Evolutionary conservation across 148 eudicot genomes (phyloP).

Genomic region (Camellia sinensis): DNA sequence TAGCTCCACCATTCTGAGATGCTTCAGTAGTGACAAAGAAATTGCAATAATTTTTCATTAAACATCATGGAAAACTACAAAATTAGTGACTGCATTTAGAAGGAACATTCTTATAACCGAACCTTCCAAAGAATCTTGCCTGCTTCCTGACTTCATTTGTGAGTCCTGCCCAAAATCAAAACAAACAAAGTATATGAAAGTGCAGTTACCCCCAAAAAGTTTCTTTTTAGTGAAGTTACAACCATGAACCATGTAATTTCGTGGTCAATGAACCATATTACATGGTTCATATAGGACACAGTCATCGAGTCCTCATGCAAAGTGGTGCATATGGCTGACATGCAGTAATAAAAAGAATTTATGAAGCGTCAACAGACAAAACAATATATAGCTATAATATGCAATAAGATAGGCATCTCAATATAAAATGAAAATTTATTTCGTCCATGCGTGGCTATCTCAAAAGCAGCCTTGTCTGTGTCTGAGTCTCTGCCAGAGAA

Average conservation of each 20-base stretch:
- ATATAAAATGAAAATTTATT: background rate
- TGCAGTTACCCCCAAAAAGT: background rate
- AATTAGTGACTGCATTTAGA: conserved; percentile 14
- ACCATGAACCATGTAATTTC: background rate
- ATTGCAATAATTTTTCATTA: conserved; percentile 13
- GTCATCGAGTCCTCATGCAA: background rate
- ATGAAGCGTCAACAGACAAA: background rate
- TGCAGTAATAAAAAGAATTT: background rate
- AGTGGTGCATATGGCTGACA: background rate
- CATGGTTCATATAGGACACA: background rate
- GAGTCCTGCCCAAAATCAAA: conserved; percentile 56
- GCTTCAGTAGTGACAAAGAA: conserved; percentile 45
- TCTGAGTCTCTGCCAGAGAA: background rate
- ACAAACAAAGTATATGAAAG: background rate
- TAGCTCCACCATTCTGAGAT: conserved; percentile 68
- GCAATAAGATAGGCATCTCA: background rate
- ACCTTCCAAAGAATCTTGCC: conserved; percentile 76
- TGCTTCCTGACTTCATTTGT: conserved; percentile 54
- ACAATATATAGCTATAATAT: background rate
- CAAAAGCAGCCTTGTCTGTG: background rate
- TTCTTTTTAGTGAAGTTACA: background rate
- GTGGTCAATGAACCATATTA: no score
- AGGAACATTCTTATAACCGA: conserved; percentile 8
- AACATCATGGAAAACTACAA: background rate
- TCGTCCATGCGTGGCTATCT: background rate